Evolutionary conservation across 768 basidiomycete species (phyloP), one percentile per base, ranked within the genome.

Genomic region (Pleurotus giganteus): DNA sequence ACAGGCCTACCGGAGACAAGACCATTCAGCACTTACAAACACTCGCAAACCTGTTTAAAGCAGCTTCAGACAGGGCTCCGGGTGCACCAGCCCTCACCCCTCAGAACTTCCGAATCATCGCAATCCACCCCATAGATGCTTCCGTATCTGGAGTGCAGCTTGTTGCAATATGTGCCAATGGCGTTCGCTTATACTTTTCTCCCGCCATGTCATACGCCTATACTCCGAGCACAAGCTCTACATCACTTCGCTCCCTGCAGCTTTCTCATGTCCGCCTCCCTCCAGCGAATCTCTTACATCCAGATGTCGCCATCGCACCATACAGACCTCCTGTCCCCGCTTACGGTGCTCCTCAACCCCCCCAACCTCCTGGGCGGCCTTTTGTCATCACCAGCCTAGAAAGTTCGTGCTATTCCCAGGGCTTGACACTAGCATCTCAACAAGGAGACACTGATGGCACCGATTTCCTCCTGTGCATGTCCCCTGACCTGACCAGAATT

Each of bases 131-230:
- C 23, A 70, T 96, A 32, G 77, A 82, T 36, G 77, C 77, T 8
- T 69, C 76, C 11, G 89, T 91, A 66, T 87, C 89, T 24, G 83
- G 82, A 12, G 71, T 90, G 11, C 90, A 91, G 55, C 78, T 98
- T 8, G 75, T 97, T 46, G 93, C 88, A 1, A 71, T 95, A 44
- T 93, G 94, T 21, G 74, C 79, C 26, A 94, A 87, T 49, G 94
- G 91, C 11, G 82, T 89, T 2, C 85, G 95, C 47, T 75, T 96
- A 1, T 98, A 91, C 74, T 93, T 97, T 65, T 80, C 81, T 1
- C 79, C 87, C 2, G n/a, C 79, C 3, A 69, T 72, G 47, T 67
- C 71, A 19, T 81, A 79, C 58, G 72, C 78, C 41, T 82, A 79
- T 57, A 71, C 73, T 24, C 65, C 73, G 9, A 65, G 63, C 17